Conservation (phyloP, 495 filamentous ascomycete species). For the Bacidia rubella region DNA sequence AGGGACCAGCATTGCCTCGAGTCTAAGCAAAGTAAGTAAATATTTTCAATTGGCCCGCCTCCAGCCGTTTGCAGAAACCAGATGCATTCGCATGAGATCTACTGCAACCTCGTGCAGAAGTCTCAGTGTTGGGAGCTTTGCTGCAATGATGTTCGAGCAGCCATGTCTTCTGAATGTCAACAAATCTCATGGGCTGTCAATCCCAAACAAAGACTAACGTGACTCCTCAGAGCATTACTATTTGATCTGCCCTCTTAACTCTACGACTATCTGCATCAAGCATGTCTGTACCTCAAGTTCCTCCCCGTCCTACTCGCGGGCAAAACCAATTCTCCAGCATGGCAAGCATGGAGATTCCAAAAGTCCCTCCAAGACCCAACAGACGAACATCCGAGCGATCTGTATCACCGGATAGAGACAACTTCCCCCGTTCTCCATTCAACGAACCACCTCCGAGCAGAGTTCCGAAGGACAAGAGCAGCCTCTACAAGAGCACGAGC, state of each 20-base stretch:
- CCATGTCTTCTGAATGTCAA: too few species aligned
- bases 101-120: too few species aligned
- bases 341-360: conserved; percentile 28
- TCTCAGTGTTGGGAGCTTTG: too few species aligned
- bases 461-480: conserved; percentile 27
- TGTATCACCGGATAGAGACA: conserved; percentile 50
- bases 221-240: too few species aligned
- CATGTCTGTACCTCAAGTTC: conserved; percentile 37
- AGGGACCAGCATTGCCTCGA: too few species aligned
- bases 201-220: too few species aligned
- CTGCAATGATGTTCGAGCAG: too few species aligned
- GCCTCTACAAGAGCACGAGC: conserved; percentile 26
- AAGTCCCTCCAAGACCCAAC: conserved; percentile 55
- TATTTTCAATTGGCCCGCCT: too few species aligned
- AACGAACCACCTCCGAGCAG: conserved; percentile 48
- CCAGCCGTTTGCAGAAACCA: too few species aligned
- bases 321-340: conserved; percentile 28
- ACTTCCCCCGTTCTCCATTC: conserved; percentile 74
- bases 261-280: background rate
- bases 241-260: background rate
- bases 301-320: conserved; percentile 39
- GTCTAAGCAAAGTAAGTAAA: too few species aligned
- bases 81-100: too few species aligned
- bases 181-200: too few species aligned
- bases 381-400: conserved; percentile 59